These are phyloP conservation scores for Populus ilicifolia DNA, from an alignment of 345 rosid genomes.

Conservation along the genomic window DNA sequence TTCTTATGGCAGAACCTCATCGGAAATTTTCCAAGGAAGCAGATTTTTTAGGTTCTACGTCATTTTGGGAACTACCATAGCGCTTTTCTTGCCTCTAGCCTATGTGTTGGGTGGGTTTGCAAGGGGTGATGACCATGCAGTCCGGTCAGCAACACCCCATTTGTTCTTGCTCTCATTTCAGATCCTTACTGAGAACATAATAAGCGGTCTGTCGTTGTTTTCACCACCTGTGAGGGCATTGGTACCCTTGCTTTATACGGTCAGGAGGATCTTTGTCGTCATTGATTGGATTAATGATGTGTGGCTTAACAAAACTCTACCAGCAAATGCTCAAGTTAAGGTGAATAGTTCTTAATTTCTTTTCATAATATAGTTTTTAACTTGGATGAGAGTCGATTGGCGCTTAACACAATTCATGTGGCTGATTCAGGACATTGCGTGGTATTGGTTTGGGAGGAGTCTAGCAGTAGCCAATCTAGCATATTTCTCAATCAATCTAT, in stretches of 20 bases:
- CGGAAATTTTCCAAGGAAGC: constrained; percentile 61
- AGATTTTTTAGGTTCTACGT: constrained; percentile 57
- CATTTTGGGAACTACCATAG: constrained; percentile 60
- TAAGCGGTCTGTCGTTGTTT: constrained; percentile 65
- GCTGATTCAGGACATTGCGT: constrained; percentile 39
- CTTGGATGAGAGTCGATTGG: background rate
- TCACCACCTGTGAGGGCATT: constrained; percentile 82
- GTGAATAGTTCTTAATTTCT: constrained; percentile 17
- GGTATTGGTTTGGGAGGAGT: constrained; percentile 84
- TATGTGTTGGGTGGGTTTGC: constrained; percentile 92
- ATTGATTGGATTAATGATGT: constrained; percentile 64
- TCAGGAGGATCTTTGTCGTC: constrained; percentile 68
- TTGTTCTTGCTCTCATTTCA: constrained; percentile 82
- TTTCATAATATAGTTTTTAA: background rate
- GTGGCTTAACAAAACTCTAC: constrained; percentile 65
- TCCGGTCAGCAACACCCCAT: constrained; percentile 77
- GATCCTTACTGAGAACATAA: constrained; percentile 74
- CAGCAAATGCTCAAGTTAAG: constrained; percentile 44
- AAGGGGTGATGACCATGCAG: constrained; percentile 70
- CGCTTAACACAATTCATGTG: background rate
- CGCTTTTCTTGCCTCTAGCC: constrained; percentile 78
- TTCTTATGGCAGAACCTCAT: constrained; percentile 34
- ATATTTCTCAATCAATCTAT: constrained; percentile 70
- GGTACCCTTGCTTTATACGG: constrained; percentile 73
- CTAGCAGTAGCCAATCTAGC: constrained; percentile 51